A percentile compares a stretch with the other conserved stretches of the same genome.
Evolutionary conservation across 495 filamentous ascomycete species (phyloP).

Genomic region (Clohesyomyces aquaticus): DNA sequence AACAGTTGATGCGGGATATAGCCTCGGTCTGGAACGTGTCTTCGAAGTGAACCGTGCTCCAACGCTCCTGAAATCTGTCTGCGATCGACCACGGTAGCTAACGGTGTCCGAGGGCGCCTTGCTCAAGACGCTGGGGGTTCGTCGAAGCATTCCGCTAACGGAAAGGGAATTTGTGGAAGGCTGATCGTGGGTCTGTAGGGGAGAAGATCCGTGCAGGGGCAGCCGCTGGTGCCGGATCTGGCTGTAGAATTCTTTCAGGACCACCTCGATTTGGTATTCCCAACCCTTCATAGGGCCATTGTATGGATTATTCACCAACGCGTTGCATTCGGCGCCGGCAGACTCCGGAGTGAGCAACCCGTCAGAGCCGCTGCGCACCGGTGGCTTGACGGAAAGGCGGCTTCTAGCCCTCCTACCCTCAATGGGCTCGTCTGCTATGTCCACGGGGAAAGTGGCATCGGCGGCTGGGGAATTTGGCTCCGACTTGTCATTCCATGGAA

Average conservation of each 20-base stretch:
- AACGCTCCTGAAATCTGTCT: conserved; percentile 66
- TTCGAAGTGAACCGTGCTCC: conserved; percentile 80
- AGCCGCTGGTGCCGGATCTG: conserved; percentile 85
- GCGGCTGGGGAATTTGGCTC: conserved; percentile 47
- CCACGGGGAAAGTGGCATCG: conserved; percentile 35
- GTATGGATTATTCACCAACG: conserved; percentile 81
- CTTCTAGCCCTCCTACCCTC: conserved; percentile 43
- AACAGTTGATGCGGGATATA: conserved; percentile 77
- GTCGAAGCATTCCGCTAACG: conserved; percentile 65
- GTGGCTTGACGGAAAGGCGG: conserved; percentile 46
- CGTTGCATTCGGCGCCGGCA: conserved; percentile 49
- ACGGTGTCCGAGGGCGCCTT: conserved; percentile 78
- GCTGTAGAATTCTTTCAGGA: conserved; percentile 89
- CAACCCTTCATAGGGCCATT: conserved; percentile 76
- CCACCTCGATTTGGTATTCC: conserved; percentile 85
- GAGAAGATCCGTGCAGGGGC: conserved; percentile 71
- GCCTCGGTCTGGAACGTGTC: conserved; percentile 77
- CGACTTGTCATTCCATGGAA: conserved; percentile 43
- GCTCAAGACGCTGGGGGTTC: conserved; percentile 87
- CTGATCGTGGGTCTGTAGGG: conserved; percentile 42
- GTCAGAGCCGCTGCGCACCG: conserved; percentile 44
- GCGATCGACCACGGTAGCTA: conserved; percentile 66
- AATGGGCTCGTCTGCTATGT: conserved; percentile 38
- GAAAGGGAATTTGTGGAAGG: conserved; percentile 55
- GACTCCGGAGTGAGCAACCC: conserved; percentile 41